These are phyloP conservation scores for Auriscalpium microsporum DNA, from an alignment of 768 basidiomycete genomes.

Conservation along the genomic window DNA sequence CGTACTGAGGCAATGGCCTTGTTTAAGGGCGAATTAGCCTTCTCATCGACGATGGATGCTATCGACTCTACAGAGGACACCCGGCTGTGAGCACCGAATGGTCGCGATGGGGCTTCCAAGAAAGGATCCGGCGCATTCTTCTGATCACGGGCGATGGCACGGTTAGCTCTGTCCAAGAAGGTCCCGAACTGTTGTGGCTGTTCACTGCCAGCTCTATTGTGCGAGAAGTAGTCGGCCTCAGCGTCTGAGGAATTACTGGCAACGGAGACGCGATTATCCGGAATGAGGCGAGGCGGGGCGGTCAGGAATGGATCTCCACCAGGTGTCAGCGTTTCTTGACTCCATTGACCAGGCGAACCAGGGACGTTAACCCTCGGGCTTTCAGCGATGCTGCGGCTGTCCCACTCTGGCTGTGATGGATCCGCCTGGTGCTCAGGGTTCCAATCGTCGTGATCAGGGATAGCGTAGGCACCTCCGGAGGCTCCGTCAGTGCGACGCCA, in stretches of 20 bases:
- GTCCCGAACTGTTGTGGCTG: constrained; percentile 46
- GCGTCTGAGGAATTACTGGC: constrained; percentile 45
- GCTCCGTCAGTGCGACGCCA: constrained; percentile 71
- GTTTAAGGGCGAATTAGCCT: constrained; percentile 83
- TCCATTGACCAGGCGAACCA: constrained; percentile 56
- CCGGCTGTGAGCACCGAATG: constrained; percentile 77
- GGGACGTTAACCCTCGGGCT: constrained; percentile 32
- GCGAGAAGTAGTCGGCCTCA: constrained; percentile 51
- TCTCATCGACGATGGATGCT: constrained; percentile 85
- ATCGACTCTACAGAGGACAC: constrained; percentile 87
- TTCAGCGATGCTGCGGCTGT: constrained; percentile 47
- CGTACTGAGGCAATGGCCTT: constrained; percentile 84
- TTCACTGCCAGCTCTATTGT: constrained; percentile 25
- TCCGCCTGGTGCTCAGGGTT: constrained; percentile 57
- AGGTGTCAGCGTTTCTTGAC: constrained; percentile 47
- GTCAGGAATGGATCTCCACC: constrained; percentile 34
- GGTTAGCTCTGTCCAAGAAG: constrained; percentile 83
- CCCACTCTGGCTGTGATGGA: constrained; percentile 74
- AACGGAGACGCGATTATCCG: constrained; percentile 25
- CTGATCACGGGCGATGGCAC: constrained; percentile 73
- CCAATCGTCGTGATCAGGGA: constrained; percentile 74
- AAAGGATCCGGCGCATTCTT: constrained; percentile 80
- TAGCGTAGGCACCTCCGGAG: constrained; percentile 32
- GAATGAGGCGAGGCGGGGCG: constrained; percentile 25
- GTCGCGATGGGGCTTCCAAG: constrained; percentile 64